Base-by-base conservation (phyloP, 2,329 filamentous ascomycete species). In the Botryotinia narcissicola region DNA sequence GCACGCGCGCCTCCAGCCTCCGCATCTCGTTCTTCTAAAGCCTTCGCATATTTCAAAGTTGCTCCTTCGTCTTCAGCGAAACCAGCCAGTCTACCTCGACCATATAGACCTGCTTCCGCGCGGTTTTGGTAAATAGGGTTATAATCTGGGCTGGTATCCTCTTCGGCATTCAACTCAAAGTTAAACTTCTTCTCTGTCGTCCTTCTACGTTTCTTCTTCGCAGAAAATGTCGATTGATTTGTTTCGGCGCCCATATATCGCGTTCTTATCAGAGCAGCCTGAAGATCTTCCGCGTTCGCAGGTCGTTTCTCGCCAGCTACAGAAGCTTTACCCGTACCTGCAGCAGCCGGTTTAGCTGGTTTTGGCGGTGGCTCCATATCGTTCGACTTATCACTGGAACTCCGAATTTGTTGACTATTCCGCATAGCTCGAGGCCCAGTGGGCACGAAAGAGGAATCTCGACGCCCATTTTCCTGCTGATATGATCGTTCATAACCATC, bases 171-270 rank as follows among this genome's bases (percentile, higher is more conserved):
- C 96, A 96, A 99, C 79, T 97, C 96, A 79, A 99, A 99, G 80
- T 98, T 99, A 85, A 99, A 99, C 82, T 99, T 98, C 83, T 95
- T 94, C 80, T 97, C 95, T 1, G 93, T 96, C 1, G 94, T 97
- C 75, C 95, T 88, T 84, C 93, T 92, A 73, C 95, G 89, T 86
- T 98, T 98, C 87, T 98, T 99, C 85, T 96, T 93, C 1, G 95
- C 95, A 0, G 94, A 97, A 80, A 98, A 98, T 54, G 89, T 97
- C 7, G 92, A 95, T 76, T 91, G 89, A 77, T 96, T 97, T 70
- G 93, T 90, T 76, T 97, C 93, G 1, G 93, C 92, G 4, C 96
- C 96, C 88, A 98, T 95, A 80, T 99, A 99, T 75, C 94, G 87
- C 78, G 93, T 90, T 74, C 93, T 88, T 75, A 93, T 89, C 74